phyloP scores from a whole-genome alignment of 176 grass and related monocot genomes.

The Melocanna baccifera region DNA sequence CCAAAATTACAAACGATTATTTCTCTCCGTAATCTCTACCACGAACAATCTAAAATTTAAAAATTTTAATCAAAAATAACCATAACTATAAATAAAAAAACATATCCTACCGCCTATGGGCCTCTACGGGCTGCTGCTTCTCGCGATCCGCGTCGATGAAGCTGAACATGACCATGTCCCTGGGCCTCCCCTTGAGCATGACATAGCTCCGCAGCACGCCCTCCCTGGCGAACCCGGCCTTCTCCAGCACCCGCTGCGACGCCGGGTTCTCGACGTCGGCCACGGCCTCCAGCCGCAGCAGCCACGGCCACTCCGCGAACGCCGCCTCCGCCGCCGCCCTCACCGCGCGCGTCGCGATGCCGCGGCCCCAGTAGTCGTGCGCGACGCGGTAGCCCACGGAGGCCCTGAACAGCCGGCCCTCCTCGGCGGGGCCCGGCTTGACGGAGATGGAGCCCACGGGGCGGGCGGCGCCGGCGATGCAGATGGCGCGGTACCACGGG shows the following conservation, averaged over 20 bases:
- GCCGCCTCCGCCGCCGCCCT: conserved; percentile 9
- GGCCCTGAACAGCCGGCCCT: conserved; percentile 29
- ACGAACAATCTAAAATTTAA: too few relatives aligned
- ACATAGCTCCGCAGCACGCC: conserved; percentile 54
- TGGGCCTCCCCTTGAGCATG: conserved; percentile 44
- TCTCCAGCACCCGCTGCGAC: conserved; percentile 84
- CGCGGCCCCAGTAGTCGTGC: conserved; percentile 60
- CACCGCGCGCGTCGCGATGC: conserved; percentile 45
- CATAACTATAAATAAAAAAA: too few relatives aligned
- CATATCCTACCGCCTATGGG: neutral
- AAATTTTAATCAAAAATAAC: too few relatives aligned
- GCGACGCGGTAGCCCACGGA: conserved; percentile 72
- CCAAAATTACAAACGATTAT: too few relatives aligned
- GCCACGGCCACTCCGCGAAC: conserved; percentile 41
- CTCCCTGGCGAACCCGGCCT: conserved; percentile 70
- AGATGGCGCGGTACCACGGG: conserved; percentile 80
- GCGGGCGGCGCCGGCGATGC: conserved; percentile 3
- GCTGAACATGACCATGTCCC: conserved; percentile 79
- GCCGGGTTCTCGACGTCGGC: conserved; percentile 68
- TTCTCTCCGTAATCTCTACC: too few relatives aligned
- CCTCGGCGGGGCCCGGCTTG: conserved; percentile 14
- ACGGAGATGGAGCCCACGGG: conserved; percentile 63
- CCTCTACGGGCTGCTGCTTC: neutral
- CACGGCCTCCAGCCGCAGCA: conserved; percentile 65
- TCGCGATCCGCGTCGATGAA: conserved; percentile 1